These are phyloP conservation scores for Quambalaria eucalypti DNA, from an alignment of 1,284 basidiomycete genomes.

Conservation along the genomic window DNA sequence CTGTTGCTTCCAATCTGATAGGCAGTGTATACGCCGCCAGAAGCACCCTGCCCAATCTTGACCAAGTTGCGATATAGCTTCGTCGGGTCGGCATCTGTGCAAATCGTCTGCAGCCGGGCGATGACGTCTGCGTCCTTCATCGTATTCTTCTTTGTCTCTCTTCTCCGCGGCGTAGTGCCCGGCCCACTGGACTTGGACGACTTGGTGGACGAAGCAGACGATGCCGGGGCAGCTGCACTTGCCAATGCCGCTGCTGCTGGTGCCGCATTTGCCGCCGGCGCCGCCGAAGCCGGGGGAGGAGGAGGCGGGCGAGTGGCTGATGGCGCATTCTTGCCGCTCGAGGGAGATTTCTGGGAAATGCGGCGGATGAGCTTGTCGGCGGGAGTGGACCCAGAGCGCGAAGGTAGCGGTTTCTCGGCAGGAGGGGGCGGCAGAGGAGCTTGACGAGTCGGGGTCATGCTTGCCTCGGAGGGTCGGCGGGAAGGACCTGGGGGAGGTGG, in stretches of 20 bases:
- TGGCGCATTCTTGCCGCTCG: neutral
- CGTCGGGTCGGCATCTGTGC: constrained; percentile 94
- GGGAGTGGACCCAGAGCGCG: neutral
- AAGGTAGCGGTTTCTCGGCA: neutral
- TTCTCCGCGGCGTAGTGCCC: constrained; percentile 63
- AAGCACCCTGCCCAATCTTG: constrained; percentile 98
- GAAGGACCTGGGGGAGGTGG: constrained; percentile 5
- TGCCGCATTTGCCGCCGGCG: constrained; percentile 7
- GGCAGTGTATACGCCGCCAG: constrained; percentile 94
- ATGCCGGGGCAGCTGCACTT: neutral
- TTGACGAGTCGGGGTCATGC: neutral
- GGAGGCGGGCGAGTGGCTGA: constrained; percentile 7
- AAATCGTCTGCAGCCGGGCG: constrained; percentile 80
- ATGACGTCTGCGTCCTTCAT: constrained; percentile 83
- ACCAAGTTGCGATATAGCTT: constrained; percentile 80
- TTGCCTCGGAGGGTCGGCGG: neutral
- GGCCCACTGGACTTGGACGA: constrained; percentile 4
- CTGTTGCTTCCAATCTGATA: constrained; percentile 89
- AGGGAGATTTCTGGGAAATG: neutral
- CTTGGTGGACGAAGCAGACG: constrained; percentile 10
- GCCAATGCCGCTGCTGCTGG: neutral
- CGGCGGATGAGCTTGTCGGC: neutral
- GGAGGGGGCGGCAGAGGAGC: neutral
- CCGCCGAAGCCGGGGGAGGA: constrained; percentile 14
- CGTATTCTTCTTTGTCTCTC: constrained; percentile 61